Percentiles rank a stretch among this genome's conserved stretches.
phyloP scores from a whole-genome alignment of 768 basidiomycete species.

The Neoboletus brunneissimus region DNA sequence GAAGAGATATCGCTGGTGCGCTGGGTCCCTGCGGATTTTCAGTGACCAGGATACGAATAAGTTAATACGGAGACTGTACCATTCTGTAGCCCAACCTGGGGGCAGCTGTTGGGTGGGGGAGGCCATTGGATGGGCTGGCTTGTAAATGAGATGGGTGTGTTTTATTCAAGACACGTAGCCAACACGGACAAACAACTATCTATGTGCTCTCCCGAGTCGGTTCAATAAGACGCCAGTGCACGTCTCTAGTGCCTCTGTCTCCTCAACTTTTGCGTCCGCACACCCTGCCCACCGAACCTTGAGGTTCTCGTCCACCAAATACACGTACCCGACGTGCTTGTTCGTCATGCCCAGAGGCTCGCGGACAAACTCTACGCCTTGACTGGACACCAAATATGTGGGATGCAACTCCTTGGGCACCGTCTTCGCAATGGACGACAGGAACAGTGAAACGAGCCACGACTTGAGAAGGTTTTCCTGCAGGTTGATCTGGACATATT shows the following conservation, averaged over 20 bases:
- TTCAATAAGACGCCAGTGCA: conserved; percentile 70
- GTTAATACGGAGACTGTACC: conserved; percentile 46
- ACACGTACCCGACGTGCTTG: conserved; percentile 89
- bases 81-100: conserved; percentile 91
- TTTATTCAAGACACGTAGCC: conserved; percentile 26
- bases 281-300: conserved; percentile 93
- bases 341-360: conserved; percentile 87
- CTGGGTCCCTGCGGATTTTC: conserved; percentile 60
- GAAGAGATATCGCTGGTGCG: conserved; percentile 81
- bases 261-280: conserved; percentile 76
- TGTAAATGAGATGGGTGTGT: neutral
- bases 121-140: conserved; percentile 30
- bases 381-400: conserved; percentile 75
- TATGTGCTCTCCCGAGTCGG: conserved; percentile 40
- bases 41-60: conserved; percentile 3
- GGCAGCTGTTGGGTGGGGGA: conserved; percentile 69
- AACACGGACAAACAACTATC: conserved; percentile 27
- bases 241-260: conserved; percentile 62
- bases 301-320: conserved; percentile 79
- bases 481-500: conserved; percentile 83
- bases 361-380: conserved; percentile 83
- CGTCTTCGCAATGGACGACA: conserved; percentile 64
- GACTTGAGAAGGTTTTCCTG: conserved; percentile 94
- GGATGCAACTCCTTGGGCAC: conserved; percentile 64
- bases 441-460: conserved; percentile 81